Base-by-base conservation (phyloP, 352 stramenopile genomes). In the Pythium sukuiense region DNA sequence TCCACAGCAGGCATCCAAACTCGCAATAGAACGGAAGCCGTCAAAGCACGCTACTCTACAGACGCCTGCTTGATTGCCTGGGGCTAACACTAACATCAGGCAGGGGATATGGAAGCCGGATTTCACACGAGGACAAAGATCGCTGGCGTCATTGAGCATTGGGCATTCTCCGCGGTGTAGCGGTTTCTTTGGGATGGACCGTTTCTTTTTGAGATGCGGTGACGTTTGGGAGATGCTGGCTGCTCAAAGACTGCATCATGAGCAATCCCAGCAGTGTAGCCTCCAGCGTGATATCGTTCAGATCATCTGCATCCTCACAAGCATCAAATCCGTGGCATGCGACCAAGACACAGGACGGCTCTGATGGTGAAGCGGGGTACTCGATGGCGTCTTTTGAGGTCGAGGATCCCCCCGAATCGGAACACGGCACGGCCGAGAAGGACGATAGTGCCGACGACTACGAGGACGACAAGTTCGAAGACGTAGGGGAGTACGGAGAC, bases 381-480 rank as follows among this genome's bases (percentile, higher is more conserved):
- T 35, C 26, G 7, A 35, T 55, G 6, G 48, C 59, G 8, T 69
- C 57, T 18, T 49, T 59, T 37, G 46, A 8, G 3, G 3, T 6
- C 3, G 61, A 57, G 6, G 29, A 58, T 8, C 6, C 27, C 1
- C 9, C 30, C 1, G 27, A 24, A 3, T 5, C 29, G 12, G n/a
- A 30, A 2, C 6, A 35, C 26, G 50, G 2, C 53, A 32, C 8
- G 26, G 27, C 27, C 35, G n/a, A 45, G n/a, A 20, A 67, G 26
- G 1, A 6, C 8, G 49, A 53, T n/a, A n/a, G 6, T 39, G 46
- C 46, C 18, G 26, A 46, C 26, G 35, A 13, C 11, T 67, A 71
- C 27, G 59, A 63, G 0, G 53, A 63, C 12, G 65, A 66, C 1
- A 43, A 16, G 18, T 71, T 71, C 45, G 65, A 71, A 20, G 29